Evolutionary conservation across 345 rosid genomes (phyloP).

Genomic region (Eucalyptus marginata): DNA sequence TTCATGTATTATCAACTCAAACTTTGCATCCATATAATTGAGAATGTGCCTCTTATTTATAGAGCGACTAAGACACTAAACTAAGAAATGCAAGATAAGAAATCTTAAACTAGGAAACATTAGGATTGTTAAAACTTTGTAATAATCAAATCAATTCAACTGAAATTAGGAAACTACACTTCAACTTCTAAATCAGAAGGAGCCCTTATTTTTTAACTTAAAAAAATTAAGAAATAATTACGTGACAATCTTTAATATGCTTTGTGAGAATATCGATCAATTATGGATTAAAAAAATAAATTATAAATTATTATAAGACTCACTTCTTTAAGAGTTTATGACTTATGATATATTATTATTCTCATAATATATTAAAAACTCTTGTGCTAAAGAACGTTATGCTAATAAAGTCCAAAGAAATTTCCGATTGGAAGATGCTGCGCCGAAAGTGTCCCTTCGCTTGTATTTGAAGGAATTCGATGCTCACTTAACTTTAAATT

Average conservation of each 20-base stretch:
- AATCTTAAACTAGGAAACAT: neutral
- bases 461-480: neutral
- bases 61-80: neutral
- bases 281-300: too few relatives aligned
- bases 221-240: rapidly evolving
- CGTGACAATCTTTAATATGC: rapidly evolving
- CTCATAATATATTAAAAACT: too few relatives aligned
- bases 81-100: neutral
- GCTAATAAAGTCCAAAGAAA: too few relatives aligned
- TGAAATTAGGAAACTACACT: neutral
- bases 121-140: neutral
- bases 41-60: neutral
- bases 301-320: rapidly evolving
- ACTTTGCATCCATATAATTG: neutral
- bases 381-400: too few relatives aligned
- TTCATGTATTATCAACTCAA: neutral
- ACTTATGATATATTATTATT: rapidly evolving
- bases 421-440: rapidly evolving
- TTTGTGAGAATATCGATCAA: rapidly evolving
- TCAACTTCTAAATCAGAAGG: neutral
- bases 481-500: neutral
- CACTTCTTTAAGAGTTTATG: rapidly evolving
- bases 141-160: neutral
- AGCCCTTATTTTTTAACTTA: neutral
- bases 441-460: neutral